A percentile compares a stretch with the other conserved stretches of the same genome.
phyloP scores from a whole-genome alignment of 2,329 filamentous ascomycete genomes.

The Trichophyton verrucosum region DNA sequence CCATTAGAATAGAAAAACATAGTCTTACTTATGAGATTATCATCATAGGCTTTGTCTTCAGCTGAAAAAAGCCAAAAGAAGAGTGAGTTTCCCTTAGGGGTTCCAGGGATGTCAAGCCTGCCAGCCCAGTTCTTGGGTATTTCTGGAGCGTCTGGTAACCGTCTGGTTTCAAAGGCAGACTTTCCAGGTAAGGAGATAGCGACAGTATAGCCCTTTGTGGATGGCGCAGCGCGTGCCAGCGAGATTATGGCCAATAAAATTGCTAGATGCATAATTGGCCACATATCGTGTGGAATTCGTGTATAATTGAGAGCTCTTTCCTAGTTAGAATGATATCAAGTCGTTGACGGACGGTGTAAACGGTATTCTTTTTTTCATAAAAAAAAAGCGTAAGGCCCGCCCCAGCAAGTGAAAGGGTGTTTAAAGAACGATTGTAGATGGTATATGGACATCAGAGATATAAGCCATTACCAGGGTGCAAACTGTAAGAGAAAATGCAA shows the following conservation, averaged over 20 bases:
- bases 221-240: background rate
- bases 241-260: background rate
- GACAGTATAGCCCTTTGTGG: background rate
- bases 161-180: slow-evolving; percentile 20
- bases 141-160: slow-evolving; percentile 19
- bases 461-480: background rate
- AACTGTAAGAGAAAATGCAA: background rate
- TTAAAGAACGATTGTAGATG: too few species aligned
- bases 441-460: background rate
- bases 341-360: background rate
- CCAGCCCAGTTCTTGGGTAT: slow-evolving; percentile 27
- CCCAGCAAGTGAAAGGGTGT: too few species aligned
- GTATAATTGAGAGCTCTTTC: background rate
- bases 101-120: slow-evolving; percentile 21
- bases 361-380: background rate
- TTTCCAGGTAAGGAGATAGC: background rate
- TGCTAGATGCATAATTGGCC: background rate
- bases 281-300: background rate
- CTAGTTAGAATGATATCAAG: background rate
- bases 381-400: background rate
- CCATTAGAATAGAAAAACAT: background rate
- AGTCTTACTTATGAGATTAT: slow-evolving; percentile 24
- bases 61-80: slow-evolving; percentile 30
- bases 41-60: slow-evolving; percentile 20
- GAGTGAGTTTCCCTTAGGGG: slow-evolving; percentile 20